phyloP scores from a whole-genome alignment of 176 grass and related monocot species.

The Bromus sterilis region DNA sequence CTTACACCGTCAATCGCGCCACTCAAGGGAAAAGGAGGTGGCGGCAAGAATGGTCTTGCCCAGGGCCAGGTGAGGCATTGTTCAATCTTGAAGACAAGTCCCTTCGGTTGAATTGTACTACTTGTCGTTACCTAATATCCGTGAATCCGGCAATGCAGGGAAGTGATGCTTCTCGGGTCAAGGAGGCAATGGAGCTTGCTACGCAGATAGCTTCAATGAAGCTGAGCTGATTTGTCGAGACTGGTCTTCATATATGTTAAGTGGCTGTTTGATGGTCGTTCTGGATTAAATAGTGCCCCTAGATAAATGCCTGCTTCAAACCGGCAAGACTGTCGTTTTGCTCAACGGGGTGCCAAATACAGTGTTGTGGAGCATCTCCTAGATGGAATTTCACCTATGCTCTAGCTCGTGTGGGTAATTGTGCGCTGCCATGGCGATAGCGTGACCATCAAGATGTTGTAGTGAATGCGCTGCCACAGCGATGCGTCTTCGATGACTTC shows the following conservation, averaged over 20 bases:
- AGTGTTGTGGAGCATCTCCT: no score
- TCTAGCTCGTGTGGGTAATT: no score
- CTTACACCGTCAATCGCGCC: conserved; percentile 68
- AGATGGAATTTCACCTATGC: no score
- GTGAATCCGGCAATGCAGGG: conserved; percentile 47
- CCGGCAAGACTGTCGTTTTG: no score
- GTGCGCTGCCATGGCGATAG: no score
- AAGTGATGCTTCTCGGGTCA: conserved; percentile 59
- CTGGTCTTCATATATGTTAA: neutral
- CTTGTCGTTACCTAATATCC: neutral
- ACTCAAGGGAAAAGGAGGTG: conserved; percentile 88
- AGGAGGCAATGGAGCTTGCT: conserved; percentile 81
- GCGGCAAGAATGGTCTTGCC: conserved; percentile 88
- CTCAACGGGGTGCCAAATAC: no score
- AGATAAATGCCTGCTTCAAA: no score
- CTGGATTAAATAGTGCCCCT: no score
- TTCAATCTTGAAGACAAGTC: neutral
- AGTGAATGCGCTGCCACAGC: no score
- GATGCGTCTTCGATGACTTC: no score
- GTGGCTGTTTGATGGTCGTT: neutral
- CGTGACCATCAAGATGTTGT: no score
- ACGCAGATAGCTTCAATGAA: conserved; percentile 75
- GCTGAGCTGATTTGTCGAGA: neutral
- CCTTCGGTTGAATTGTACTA: neutral
- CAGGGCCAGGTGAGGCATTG: conserved; percentile 69